Evolutionary conservation across 2,329 filamentous ascomycete genomes (phyloP).

Genomic region (Sporothrix euskadiensis): DNA sequence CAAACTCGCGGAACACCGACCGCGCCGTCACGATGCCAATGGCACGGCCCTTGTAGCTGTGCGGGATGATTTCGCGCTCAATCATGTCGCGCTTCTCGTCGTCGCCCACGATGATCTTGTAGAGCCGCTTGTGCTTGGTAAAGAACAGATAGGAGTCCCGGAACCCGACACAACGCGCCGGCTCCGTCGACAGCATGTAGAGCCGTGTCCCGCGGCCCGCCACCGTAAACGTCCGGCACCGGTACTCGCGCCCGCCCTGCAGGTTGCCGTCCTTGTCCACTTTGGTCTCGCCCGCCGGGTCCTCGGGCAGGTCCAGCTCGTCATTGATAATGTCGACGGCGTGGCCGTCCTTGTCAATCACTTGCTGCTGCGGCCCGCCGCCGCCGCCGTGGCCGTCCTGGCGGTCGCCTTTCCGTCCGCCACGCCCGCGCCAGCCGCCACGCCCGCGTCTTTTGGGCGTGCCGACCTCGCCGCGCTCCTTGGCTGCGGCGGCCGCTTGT

Average conservation of each 20-base stretch:
- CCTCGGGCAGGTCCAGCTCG: conserved; percentile 84
- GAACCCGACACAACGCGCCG: conserved; percentile 94
- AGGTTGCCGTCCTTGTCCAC: conserved; percentile 88
- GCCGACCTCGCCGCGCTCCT: conserved; percentile 31
- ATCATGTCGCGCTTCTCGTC: conserved; percentile 98
- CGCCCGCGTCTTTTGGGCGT: conserved; percentile 66
- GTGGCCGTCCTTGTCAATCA: conserved; percentile 91
- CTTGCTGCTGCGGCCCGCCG: conserved; percentile 66
- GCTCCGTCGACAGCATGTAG: conserved; percentile 98
- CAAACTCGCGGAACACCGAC: conserved; percentile 96
- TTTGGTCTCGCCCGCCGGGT: conserved; percentile 86
- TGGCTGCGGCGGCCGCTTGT: conserved; percentile 20
- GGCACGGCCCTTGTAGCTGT: conserved; percentile 96
- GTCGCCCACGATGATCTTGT: conserved; percentile 97
- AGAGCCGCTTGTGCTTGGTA: conserved; percentile 92
- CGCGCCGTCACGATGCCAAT: conserved; percentile 96
- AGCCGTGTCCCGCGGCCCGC: conserved; percentile 77
- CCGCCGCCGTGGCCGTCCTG: conserved; percentile 55
- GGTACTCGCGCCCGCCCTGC: conserved; percentile 82
- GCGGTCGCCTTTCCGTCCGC: conserved; percentile 62
- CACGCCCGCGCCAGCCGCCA: conserved; percentile 69
- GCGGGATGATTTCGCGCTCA: conserved; percentile 89
- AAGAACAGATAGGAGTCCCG: conserved; percentile 98
- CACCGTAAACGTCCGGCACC: conserved; percentile 93
- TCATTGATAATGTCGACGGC: conserved; percentile 88